Evolutionary conservation across 2,329 filamentous ascomycete genomes (phyloP).

Genomic region (Talaromyces sp.): DNA sequence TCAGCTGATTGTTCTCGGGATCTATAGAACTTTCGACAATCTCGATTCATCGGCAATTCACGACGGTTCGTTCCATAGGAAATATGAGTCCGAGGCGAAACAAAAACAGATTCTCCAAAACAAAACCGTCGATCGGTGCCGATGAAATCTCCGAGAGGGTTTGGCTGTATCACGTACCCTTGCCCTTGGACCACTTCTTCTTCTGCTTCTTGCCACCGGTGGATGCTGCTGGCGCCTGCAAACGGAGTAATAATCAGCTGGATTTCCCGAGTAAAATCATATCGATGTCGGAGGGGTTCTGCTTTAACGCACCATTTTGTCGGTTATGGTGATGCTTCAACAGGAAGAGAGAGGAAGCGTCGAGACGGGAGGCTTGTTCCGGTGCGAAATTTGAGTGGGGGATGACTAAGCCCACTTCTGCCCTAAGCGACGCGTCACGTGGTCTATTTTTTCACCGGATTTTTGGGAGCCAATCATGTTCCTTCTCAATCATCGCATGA

Average conservation of each 20-base stretch:
- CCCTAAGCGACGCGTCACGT: slow-evolving; percentile 29
- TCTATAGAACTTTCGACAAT: neutral
- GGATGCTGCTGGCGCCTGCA: slow-evolving; percentile 43
- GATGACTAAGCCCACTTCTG: slow-evolving; percentile 24
- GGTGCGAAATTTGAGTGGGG: slow-evolving; percentile 35
- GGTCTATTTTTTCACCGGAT: neutral
- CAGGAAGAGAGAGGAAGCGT: slow-evolving; percentile 23
- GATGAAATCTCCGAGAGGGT: neutral
- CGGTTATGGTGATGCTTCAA: slow-evolving; percentile 32
- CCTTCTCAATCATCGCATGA: neutral
- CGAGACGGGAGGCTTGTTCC: slow-evolving; percentile 18
- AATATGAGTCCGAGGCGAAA: too few relatives aligned
- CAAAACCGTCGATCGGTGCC: neutral
- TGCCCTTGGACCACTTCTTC: slow-evolving; percentile 56
- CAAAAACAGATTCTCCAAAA: neutral
- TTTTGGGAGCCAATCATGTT: neutral
- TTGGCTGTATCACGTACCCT: slow-evolving; percentile 40
- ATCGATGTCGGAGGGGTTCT: neutral
- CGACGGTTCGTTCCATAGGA: neutral
- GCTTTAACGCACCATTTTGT: slow-evolving; percentile 31
- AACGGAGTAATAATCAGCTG: slow-evolving; percentile 10
- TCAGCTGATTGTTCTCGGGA: neutral
- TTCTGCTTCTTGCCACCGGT: slow-evolving; percentile 48
- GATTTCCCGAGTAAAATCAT: slow-evolving; percentile 3
- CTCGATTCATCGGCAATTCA: neutral